Evolutionary conservation across 371 early-diverging fungal genomes (phyloP), one percentile per base, ranked within the genome.

Genomic region (Modicella reniformis): DNA sequence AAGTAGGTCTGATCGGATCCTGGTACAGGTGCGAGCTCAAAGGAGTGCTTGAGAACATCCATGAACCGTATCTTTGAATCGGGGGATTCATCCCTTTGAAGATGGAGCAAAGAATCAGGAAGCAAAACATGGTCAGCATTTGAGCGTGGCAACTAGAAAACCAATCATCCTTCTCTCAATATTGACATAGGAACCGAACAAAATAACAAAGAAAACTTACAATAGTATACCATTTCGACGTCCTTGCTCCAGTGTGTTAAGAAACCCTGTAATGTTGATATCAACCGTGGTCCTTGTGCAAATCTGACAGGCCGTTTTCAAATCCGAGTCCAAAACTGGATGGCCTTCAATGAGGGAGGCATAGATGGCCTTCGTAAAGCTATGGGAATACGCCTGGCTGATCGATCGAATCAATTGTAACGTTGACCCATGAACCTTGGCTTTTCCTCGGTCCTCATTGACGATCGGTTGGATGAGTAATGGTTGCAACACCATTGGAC

Each of bases 221-320:
- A 83, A 72, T 25, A 83, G 71, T 30, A 60, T 55, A 1, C 79
- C 80, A 19, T 75, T 65, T 28, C 83, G 75, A 41, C 82, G 70
- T 52, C 85, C 76, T 51, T 88, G 74, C 7, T 90, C 84, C 59
- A 90, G 84, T 0, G 90, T 90, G 66, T 94, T 93, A 2, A 94
- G 67, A 65, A 90, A 92, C 0, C 85, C 87, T 1, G 94, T 92
- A 12, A 94, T 75, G 67, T 93, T 92, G 58, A 93, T 88, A 56
- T 91, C 90, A 32, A 93, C 72, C n/a, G 82, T 81, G 1, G 87
- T 84, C 55, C 90, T 87, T 26, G 85, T 83, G 67, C 93, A 93
- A 23, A 86, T 82, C n/a, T 84, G 84, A 10, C 90, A 66, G 0
- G 90, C 90, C 58, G 84, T 87, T 32, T 85, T 84, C 49, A 92